Conservation (phyloP, 2,329 filamentous ascomycete genomes). For the Neonectria coccinea region DNA sequence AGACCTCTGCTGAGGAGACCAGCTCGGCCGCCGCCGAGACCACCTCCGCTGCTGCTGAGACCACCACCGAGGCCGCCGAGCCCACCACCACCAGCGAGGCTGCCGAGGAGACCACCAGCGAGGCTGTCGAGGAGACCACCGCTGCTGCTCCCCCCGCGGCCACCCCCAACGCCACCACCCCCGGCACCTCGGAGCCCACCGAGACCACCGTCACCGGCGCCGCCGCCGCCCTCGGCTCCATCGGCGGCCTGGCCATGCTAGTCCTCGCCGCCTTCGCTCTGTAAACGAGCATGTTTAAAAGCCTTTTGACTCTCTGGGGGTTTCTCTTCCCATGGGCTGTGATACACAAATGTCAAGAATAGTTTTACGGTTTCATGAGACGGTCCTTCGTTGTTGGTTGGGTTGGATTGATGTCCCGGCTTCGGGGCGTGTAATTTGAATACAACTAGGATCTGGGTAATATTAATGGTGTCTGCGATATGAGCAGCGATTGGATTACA, state of each 20-base stretch:
- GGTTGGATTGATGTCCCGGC: conserved; percentile 10
- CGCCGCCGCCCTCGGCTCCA: conserved; percentile 48
- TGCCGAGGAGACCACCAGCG: conserved; percentile 22
- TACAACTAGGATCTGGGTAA: conserved; percentile 30
- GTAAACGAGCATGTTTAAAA: conserved; percentile 42
- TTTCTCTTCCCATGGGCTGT: conserved; percentile 7
- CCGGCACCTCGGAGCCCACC: conserved; percentile 6
- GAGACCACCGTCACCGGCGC: conserved; percentile 40
- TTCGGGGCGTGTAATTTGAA: conserved; percentile 19
- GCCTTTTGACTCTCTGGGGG: background rate
- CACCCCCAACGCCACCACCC: conserved; percentile 30
- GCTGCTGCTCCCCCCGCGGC: conserved; percentile 25
- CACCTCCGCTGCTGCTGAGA: conserved; percentile 28
- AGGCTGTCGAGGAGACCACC: conserved; percentile 32
- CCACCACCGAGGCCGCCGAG: conserved; percentile 32
- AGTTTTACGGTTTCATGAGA: conserved; percentile 27
- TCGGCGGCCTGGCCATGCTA: conserved; percentile 50
- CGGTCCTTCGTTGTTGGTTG: conserved; percentile 17
- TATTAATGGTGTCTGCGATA: conserved; percentile 28
- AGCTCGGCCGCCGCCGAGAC: conserved; percentile 27
- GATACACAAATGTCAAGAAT: conserved; percentile 11
- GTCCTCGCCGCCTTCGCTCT: conserved; percentile 51
- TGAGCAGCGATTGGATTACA: conserved; percentile 22
- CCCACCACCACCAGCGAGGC: conserved; percentile 26
- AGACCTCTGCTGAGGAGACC: conserved; percentile 25